phyloP scores from a whole-genome alignment of 2,329 filamentous ascomycete species.

The Phyllosticta citriasiana region DNA sequence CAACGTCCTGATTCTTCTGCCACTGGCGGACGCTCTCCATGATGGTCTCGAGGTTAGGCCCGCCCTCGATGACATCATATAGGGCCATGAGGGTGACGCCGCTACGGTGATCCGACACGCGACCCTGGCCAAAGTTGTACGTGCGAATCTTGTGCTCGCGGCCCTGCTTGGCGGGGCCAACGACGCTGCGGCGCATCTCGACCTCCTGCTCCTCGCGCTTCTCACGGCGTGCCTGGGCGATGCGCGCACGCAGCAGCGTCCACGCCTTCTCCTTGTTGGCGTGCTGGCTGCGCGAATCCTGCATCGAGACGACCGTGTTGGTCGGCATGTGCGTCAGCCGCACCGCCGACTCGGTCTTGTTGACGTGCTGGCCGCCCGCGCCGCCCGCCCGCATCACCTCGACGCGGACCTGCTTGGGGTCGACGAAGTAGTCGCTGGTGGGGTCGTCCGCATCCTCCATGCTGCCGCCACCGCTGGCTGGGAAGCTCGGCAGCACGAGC shows the following conservation, averaged over 20 bases:
- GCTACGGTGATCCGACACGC: conserved; percentile 82
- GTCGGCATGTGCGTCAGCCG: conserved; percentile 85
- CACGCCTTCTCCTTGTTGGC: conserved; percentile 83
- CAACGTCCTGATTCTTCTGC: conserved; percentile 65
- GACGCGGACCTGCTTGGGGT: conserved; percentile 67
- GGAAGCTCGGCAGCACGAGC: conserved; percentile 80
- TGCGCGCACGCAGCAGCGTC: conserved; percentile 68
- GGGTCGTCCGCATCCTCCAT: conserved; percentile 64
- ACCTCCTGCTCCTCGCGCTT: conserved; percentile 73
- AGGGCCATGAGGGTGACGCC: conserved; percentile 72
- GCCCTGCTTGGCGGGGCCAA: conserved; percentile 71
- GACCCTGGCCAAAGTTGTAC: conserved; percentile 70
- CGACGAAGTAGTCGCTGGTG: conserved; percentile 82
- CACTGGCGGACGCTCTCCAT: conserved; percentile 71
- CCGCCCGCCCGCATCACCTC: conserved; percentile 90
- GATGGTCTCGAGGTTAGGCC: conserved; percentile 59
- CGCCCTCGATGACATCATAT: conserved; percentile 68
- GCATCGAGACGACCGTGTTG: conserved; percentile 78
- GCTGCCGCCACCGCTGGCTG: conserved; percentile 40
- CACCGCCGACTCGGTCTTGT: conserved; percentile 94
- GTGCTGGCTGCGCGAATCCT: conserved; percentile 83
- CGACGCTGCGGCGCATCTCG: conserved; percentile 63
- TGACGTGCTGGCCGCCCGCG: conserved; percentile 94
- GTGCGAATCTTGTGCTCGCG: conserved; percentile 89
- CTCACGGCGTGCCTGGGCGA: conserved; percentile 72